Percentiles rank a stretch among this genome's conserved stretches.
These are phyloP conservation scores for Eremothecium sinecaudum DNA, from an alignment of 1,139 yeast genomes.

Conservation along the genomic window DNA sequence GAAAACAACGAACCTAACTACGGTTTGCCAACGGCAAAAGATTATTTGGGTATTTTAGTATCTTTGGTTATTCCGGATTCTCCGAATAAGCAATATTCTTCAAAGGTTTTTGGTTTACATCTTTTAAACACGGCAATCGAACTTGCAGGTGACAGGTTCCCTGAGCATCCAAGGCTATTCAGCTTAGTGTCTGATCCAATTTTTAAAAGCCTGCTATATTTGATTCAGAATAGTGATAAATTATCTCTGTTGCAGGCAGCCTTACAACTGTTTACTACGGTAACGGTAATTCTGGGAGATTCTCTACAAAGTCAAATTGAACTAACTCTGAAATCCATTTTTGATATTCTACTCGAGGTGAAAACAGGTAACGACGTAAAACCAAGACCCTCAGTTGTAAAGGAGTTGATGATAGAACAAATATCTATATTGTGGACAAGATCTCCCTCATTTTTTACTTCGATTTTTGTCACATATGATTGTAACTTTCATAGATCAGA, in stretches of 20 bases:
- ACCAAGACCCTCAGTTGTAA: slow-evolving; percentile 40
- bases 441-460: slow-evolving; percentile 65
- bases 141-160: slow-evolving; percentile 62
- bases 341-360: slow-evolving; percentile 44
- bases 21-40: slow-evolving; percentile 34
- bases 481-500: slow-evolving; percentile 87
- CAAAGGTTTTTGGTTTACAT: slow-evolving; percentile 71
- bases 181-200: slow-evolving; percentile 66
- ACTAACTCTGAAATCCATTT: slow-evolving; percentile 49
- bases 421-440: slow-evolving; percentile 78
- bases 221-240: slow-evolving; percentile 60
- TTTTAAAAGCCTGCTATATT: slow-evolving; percentile 72
- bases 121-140: slow-evolving; percentile 74
- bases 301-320: slow-evolving; percentile 60
- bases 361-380: slow-evolving; percentile 18
- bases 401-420: slow-evolving; percentile 79
- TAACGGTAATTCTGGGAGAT: slow-evolving; percentile 49
- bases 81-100: slow-evolving; percentile 76
- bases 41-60: slow-evolving; percentile 57
- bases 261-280: slow-evolving; percentile 63
- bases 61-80: slow-evolving; percentile 78
- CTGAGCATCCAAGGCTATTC: slow-evolving; percentile 57
- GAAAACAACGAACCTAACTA: slow-evolving; percentile 20
- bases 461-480: slow-evolving; percentile 64
- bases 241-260: slow-evolving; percentile 66